These are phyloP conservation scores for Emergomyces pasteurianus DNA, from an alignment of 2,329 filamentous ascomycete species.

Conservation along the genomic window DNA sequence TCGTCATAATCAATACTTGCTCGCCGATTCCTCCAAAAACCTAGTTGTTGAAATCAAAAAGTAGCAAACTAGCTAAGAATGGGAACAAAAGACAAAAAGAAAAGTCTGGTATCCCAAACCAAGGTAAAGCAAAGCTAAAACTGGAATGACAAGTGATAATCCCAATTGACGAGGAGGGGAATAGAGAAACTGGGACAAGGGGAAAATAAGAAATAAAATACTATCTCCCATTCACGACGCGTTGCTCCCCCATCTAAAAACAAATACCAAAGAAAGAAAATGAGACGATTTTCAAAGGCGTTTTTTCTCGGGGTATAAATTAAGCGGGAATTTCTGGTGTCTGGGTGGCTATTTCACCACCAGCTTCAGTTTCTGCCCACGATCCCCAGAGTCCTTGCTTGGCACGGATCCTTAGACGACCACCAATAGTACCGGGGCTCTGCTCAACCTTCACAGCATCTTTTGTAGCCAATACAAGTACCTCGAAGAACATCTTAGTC, in stretches of 20 bases:
- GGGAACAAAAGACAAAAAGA: neutral
- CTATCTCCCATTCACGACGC: neutral
- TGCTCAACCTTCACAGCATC: conserved; percentile 97
- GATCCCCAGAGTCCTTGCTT: conserved; percentile 95
- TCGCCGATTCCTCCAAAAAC: too few relatives aligned
- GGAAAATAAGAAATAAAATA: neutral
- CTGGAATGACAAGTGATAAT: too few relatives aligned
- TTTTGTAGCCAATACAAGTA: conserved; percentile 89
- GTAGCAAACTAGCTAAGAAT: too few relatives aligned
- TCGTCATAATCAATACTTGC: too few relatives aligned
- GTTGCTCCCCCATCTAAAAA: conserved; percentile 15
- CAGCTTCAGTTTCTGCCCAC: conserved; percentile 66
- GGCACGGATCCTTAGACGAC: conserved; percentile 68
- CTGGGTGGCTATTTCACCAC: conserved; percentile 33
- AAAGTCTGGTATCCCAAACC: too few relatives aligned
- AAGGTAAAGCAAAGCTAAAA: neutral
- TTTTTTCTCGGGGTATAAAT: neutral
- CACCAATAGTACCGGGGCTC: conserved; percentile 57
- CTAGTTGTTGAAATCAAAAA: too few relatives aligned
- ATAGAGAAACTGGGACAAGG: neutral
- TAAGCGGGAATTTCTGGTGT: conserved; percentile 16
- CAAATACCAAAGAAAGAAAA: conserved; percentile 10
- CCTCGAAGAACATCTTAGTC: conserved; percentile 99
- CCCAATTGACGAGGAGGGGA: neutral
- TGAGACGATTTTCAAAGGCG: neutral